Conservation (phyloP, 176 grass and related monocot species). For the Avena insularis region DNA sequence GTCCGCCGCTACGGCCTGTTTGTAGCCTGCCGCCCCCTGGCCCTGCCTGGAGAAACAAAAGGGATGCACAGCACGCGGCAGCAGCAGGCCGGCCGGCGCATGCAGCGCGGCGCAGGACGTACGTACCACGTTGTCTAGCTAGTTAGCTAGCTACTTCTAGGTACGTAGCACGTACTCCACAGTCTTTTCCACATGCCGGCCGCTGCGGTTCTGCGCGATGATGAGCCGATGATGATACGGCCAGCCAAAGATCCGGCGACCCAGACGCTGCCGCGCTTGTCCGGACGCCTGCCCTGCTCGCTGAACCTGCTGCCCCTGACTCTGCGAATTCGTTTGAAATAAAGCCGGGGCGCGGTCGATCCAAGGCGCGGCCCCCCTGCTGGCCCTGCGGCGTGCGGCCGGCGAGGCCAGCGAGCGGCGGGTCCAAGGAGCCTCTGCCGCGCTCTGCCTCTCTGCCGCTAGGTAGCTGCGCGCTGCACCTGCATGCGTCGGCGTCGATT, state of each 20-base stretch:
- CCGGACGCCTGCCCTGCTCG: not conserved
- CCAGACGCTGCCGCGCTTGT: not conserved
- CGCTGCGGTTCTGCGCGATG: not conserved
- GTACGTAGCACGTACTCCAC: not conserved
- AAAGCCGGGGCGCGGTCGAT: conserved; percentile 43
- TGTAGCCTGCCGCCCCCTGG: not conserved
- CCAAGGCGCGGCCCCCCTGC: conserved; percentile 36
- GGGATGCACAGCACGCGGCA: conserved; percentile 24
- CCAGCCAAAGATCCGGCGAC: conserved; percentile 3
- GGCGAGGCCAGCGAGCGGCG: conserved; percentile 11
- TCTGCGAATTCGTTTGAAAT: conserved; percentile 45
- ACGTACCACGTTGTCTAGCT: conserved; percentile 16
- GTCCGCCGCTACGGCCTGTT: conserved; percentile 6
- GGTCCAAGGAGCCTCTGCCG: conserved; percentile 46
- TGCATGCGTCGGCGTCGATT: conserved; percentile 23
- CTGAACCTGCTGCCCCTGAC: not conserved
- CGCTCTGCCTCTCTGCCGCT: not conserved
- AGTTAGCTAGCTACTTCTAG: not conserved
- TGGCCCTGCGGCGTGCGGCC: not conserved
- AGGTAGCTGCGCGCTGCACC: conserved; percentile 6
- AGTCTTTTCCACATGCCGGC: conserved; percentile 39
- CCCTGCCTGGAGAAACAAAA: conserved; percentile 29
- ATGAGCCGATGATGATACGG: conserved; percentile 39
- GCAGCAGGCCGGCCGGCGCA: too few species aligned
- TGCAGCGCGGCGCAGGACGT: not conserved